Evolutionary conservation across 2,329 filamentous ascomycete species (phyloP).

Genomic region (Rhynchosporium agropyri): DNA sequence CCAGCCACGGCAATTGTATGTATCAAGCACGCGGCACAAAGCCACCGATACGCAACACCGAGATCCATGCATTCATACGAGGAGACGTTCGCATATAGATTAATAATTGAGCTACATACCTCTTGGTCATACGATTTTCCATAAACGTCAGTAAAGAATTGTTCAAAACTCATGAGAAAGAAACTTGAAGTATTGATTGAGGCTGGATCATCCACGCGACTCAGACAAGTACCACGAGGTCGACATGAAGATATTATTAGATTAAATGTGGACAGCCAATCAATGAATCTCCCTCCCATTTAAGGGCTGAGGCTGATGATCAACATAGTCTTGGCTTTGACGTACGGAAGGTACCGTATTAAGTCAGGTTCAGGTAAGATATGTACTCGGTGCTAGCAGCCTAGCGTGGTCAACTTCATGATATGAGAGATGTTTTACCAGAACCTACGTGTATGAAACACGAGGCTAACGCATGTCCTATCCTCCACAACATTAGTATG

Average conservation of each 20-base stretch:
- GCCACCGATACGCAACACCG: conserved; percentile 4
- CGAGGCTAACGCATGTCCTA: no score
- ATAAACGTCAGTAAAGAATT: not conserved
- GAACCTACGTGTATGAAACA: no score
- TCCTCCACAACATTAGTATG: no score
- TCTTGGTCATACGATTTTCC: not conserved
- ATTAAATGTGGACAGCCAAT: not conserved
- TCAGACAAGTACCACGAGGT: conserved; percentile 8
- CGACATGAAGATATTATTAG: conserved; percentile 1
- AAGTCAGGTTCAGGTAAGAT: not conserved
- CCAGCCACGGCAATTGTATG: conserved; percentile 12
- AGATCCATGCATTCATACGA: not conserved
- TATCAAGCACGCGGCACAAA: conserved; percentile 3
- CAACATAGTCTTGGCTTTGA: conserved; percentile 7
- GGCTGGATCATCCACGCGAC: conserved; percentile 9
- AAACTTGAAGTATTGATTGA: not conserved
- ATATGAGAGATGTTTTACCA: no score
- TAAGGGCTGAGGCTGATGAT: conserved; percentile 8
- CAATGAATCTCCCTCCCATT: not conserved
- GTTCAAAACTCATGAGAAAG: not conserved
- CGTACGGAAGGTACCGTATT: not conserved
- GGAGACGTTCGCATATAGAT: not conserved
- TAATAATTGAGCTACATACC: not conserved
- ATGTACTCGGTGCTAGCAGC: no score
- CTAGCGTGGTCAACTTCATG: no score